Base-by-base conservation (phyloP, 495 filamentous ascomycete species). In the Pseudomonodictys pantanalensis region DNA sequence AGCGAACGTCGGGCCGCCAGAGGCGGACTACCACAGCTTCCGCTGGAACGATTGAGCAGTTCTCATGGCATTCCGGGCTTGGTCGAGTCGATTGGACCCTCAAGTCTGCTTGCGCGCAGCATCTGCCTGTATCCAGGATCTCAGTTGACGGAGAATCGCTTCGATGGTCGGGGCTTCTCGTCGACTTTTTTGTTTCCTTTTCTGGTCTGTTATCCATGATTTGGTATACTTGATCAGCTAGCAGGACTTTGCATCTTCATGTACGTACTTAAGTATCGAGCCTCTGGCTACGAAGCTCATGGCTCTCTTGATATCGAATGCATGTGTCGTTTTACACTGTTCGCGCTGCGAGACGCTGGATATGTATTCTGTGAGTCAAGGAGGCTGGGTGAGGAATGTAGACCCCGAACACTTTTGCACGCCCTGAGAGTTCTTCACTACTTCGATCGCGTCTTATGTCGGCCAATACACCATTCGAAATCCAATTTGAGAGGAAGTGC, bases 1-100 rank as follows among this genome's bases (percentile, higher is more conserved):
- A 56, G 65, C 65, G 30, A 91, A 93, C 69, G 81, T 95, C 33
- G 64, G 74, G 9, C 47, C 55, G 18, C 83, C 86, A 30, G 69
- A 76, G 8, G 78, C 30, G 9, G 24, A 24, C 25, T 28, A 78
- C 64, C 49, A 73, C 2, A 52, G 68, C 9, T 66, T 70, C 32
- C 50, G 55, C 35, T 70, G 69, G 64, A 44, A 58, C 58, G 52
- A 64, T 48, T 64, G 65, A 48, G 6, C 38, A 18, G 38, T 18
- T 41, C 12, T n/a, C n/a, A n/a, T n/a, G n/a, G n/a, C 38, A 15
- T 35, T 8, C 15, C 32, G 38, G 15, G 5, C 38, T 41, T 18
- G 38, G 15, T 35, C 32, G 38, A n/a, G 15, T 12, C 20, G 38
- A 12, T 15, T 7, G 15, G 32, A 15, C 20, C 38, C 38, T 41